Evolutionary conservation across 495 filamentous ascomycete genomes (phyloP).

Genomic region (Aspergillus panamensis): DNA sequence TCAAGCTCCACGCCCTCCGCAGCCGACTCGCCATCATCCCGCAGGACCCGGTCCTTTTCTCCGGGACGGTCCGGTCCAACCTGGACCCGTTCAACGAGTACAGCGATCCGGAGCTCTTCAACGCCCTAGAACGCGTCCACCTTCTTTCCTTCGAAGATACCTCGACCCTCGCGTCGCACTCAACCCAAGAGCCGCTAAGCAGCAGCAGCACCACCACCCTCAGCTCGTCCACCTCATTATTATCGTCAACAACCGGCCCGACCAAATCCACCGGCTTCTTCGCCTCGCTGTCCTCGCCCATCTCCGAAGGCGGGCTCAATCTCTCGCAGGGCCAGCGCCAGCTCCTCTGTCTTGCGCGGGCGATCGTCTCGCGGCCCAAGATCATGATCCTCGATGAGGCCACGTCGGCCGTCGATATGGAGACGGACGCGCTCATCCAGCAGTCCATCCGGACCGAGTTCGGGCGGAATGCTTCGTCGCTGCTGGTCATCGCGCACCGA

Average conservation of each 20-base stretch:
- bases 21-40: slow-evolving; percentile 80
- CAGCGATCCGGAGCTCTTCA: slow-evolving; percentile 65
- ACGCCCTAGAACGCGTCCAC: slow-evolving; percentile 74
- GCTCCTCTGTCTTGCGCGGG: slow-evolving; percentile 82
- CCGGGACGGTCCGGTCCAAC: slow-evolving; percentile 77
- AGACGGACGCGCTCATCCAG: slow-evolving; percentile 79
- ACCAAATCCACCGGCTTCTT: slow-evolving; percentile 61
- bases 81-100: slow-evolving; percentile 77
- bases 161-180: slow-evolving; percentile 34
- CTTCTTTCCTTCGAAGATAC: slow-evolving; percentile 51
- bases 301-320: slow-evolving; percentile 75
- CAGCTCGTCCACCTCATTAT: slow-evolving; percentile 13
- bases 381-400: slow-evolving; percentile 91
- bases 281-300: slow-evolving; percentile 53
- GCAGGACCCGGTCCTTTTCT: slow-evolving; percentile 83
- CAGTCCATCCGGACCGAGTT: slow-evolving; percentile 79
- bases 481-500: slow-evolving; percentile 86
- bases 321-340: slow-evolving; percentile 87
- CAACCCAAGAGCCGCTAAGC: slow-evolving; percentile 23
- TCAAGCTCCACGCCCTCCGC: slow-evolving; percentile 69
- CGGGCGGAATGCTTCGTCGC: slow-evolving; percentile 58
- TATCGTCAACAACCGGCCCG: slow-evolving; percentile 23
- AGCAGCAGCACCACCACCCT: slow-evolving; percentile 20
- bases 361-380: slow-evolving; percentile 74
- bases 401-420: slow-evolving; percentile 84